A percentile compares a stretch with the other conserved stretches of the same genome.
phyloP scores from a whole-genome alignment of 2,329 filamentous ascomycete species.

The Aspergillus fumigatus region DNA sequence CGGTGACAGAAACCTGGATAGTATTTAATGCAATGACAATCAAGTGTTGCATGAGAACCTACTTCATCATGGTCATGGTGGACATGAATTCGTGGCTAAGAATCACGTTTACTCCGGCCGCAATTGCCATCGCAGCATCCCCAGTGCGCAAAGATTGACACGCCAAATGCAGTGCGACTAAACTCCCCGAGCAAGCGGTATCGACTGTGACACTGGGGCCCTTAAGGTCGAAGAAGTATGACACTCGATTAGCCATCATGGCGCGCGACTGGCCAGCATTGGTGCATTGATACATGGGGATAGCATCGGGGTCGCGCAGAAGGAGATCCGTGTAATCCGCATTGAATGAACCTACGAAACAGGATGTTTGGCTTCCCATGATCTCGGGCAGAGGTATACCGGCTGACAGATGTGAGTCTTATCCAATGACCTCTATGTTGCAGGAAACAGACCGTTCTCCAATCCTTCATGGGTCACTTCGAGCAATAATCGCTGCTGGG shows the following conservation, averaged over 20 bases:
- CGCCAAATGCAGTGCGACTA: conserved; percentile 31
- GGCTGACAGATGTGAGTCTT: conserved; percentile 10
- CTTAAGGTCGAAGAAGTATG: conserved; percentile 31
- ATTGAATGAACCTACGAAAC: conserved; percentile 25
- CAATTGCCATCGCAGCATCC: conserved; percentile 21
- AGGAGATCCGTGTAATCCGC: conserved; percentile 29
- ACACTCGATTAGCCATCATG: conserved; percentile 26
- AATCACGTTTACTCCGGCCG: conserved; percentile 22
- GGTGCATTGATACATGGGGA: conserved; percentile 24
- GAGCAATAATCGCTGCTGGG: conserved; percentile 26
- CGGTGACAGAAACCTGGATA: conserved; percentile 21
- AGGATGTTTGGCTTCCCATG: conserved; percentile 24
- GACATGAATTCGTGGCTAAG: conserved; percentile 26
- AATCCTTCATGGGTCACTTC: conserved; percentile 27
- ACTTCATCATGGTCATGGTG: conserved; percentile 17
- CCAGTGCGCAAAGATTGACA: conserved; percentile 22
- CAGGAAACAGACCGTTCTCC: conserved; percentile 21
- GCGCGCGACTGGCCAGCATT: conserved; percentile 23
- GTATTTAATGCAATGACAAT: neutral
- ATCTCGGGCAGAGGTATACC: conserved; percentile 24
- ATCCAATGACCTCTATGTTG: neutral
- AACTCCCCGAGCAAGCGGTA: conserved; percentile 31
- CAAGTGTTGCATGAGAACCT: neutral
- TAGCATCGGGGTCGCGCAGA: conserved; percentile 25
- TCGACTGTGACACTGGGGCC: conserved; percentile 32